A percentile compares a stretch with the other conserved stretches of the same genome.
phyloP scores from a whole-genome alignment of 2,329 filamentous ascomycete species.

The Botrytis pseudocinerea region DNA sequence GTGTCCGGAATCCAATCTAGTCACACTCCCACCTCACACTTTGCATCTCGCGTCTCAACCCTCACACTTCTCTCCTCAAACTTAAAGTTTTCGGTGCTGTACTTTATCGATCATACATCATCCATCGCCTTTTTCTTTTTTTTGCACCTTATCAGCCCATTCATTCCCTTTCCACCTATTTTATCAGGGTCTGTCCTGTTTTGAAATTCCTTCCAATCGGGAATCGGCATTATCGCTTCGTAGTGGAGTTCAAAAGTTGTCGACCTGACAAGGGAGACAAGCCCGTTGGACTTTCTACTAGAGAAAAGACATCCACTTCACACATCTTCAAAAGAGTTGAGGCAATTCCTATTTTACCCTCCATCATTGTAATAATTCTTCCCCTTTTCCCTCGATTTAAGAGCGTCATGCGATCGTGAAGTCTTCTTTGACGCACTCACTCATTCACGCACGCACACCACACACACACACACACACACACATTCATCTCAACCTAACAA shows the following conservation, averaged over 20 bases:
- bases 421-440: constrained; percentile 5
- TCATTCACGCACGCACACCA: not conserved
- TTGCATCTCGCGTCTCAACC: not conserved
- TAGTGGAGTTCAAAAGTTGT: constrained; percentile 23
- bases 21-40: not conserved
- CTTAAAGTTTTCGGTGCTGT: not conserved
- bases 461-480: no score
- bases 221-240: constrained; percentile 25
- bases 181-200: constrained; percentile 17
- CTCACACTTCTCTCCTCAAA: not conserved
- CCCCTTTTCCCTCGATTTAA: not conserved
- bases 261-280: constrained; percentile 22
- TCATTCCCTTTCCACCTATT: constrained; percentile 2
- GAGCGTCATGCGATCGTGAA: constrained; percentile 19
- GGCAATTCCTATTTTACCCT: not conserved
- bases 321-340: constrained; percentile 15
- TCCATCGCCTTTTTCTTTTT: not conserved
- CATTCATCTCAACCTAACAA: constrained; percentile 20
- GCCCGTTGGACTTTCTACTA: constrained; percentile 14
- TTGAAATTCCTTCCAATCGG: constrained; percentile 23
- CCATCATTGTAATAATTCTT: not conserved
- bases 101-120: not conserved
- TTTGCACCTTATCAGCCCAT: not conserved
- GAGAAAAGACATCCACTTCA: constrained; percentile 18
- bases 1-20: not conserved